Conservation (phyloP, 2,329 filamentous ascomycete species). For the Alternaria sp. region DNA sequence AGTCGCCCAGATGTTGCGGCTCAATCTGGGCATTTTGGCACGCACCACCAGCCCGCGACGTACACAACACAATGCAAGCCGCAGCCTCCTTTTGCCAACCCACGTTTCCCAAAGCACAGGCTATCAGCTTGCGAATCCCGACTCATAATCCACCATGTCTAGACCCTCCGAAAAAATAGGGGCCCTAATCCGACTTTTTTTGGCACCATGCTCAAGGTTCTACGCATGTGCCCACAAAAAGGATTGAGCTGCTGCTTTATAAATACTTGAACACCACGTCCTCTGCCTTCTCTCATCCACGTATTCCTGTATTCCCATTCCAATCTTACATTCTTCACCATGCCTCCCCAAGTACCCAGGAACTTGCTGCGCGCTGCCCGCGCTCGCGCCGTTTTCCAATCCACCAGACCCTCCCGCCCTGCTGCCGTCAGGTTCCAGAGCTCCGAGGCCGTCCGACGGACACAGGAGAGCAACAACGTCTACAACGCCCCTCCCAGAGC, state of each 20-base stretch:
- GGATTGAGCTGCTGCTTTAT: slow-evolving; percentile 14
- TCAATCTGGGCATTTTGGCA: slow-evolving; percentile 9
- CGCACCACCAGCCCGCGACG: slow-evolving; percentile 18
- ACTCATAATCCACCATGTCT: slow-evolving; percentile 23
- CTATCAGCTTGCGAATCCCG: slow-evolving; percentile 18
- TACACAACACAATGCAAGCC: slow-evolving; percentile 21
- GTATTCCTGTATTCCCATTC: slow-evolving; percentile 5
- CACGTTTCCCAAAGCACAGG: slow-evolving; percentile 22
- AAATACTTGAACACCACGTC: slow-evolving; percentile 7
- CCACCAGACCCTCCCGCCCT: slow-evolving; percentile 16
- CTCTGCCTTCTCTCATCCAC: slow-evolving; percentile 9
- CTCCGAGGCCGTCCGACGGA: slow-evolving; percentile 19
- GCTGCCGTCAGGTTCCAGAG: slow-evolving; percentile 19
- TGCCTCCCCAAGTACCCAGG: slow-evolving; percentile 24
- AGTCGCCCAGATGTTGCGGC: slow-evolving; percentile 13
- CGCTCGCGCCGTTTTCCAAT: slow-evolving; percentile 22
- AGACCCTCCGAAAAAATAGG: slow-evolving; percentile 23
- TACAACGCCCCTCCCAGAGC: slow-evolving; percentile 16
- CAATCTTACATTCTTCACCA: slow-evolving; percentile 7
- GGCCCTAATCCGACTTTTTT: slow-evolving; percentile 16
- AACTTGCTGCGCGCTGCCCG: slow-evolving; percentile 23
- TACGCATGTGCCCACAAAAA: slow-evolving; percentile 21
- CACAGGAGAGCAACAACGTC: slow-evolving; percentile 8
- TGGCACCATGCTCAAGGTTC: slow-evolving; percentile 11
- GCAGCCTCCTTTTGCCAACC: slow-evolving; percentile 19